Evolutionary conservation across 345 rosid species (phyloP).

Genomic region (Zanthoxylum bungeanum): DNA sequence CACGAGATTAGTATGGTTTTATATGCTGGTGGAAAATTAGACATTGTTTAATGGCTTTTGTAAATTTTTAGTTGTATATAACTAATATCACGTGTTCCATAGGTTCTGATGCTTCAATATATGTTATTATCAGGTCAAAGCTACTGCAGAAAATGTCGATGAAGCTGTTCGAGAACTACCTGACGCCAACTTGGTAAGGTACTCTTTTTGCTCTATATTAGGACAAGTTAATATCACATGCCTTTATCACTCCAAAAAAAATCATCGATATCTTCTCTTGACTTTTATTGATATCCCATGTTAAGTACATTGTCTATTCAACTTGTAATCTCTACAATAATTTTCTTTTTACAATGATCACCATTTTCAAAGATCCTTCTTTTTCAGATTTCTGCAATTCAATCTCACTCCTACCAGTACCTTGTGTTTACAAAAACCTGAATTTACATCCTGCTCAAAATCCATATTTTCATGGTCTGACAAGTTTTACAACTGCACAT

Average conservation of each 20-base stretch:
- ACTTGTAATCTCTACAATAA: not conserved
- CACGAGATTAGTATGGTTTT: not conserved
- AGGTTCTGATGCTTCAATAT: slow-evolving; percentile 4
- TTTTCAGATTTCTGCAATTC: not conserved
- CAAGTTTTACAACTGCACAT: not conserved
- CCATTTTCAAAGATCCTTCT: not conserved
- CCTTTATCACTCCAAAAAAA: slow-evolving; percentile 3
- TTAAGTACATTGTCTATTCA: too few relatives aligned
- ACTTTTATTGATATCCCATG: too few relatives aligned
- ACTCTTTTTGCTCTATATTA: slow-evolving; percentile 36
- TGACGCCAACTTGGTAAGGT: slow-evolving; percentile 97
- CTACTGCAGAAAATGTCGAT: slow-evolving; percentile 95
- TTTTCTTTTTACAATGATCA: too few relatives aligned
- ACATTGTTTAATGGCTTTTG: not conserved
- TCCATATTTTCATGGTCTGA: not conserved
- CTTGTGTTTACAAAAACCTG: not conserved
- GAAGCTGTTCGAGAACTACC: slow-evolving; percentile 98
- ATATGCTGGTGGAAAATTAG: not conserved
- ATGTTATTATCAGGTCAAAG: slow-evolving; percentile 63
- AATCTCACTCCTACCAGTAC: not conserved
- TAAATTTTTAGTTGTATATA: not conserved
- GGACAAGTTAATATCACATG: slow-evolving; percentile 15
- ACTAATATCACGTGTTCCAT: not conserved
- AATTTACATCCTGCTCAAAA: not conserved
- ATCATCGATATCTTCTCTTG: not conserved